A percentile compares a stretch with the other conserved stretches of the same genome.
These are phyloP conservation scores for Parathielavia hyrcaniae DNA, from an alignment of 495 filamentous ascomycete genomes.

Conservation along the genomic window DNA sequence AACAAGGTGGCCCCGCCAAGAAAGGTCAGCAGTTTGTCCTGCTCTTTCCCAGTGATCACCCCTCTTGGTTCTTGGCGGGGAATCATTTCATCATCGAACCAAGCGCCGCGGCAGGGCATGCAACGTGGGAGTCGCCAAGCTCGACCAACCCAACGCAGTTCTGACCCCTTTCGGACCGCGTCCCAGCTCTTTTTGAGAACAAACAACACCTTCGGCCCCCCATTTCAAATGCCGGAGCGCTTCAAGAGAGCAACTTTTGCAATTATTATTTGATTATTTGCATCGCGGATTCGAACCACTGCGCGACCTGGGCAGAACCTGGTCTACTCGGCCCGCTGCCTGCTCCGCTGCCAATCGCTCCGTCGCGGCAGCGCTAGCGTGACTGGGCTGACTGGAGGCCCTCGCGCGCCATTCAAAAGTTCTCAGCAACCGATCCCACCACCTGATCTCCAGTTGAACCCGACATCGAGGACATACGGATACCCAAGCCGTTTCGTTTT, in stretches of 20 bases:
- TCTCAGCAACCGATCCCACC: not conserved
- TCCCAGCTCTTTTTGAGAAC: slow-evolving; percentile 9
- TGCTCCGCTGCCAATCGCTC: slow-evolving; percentile 1
- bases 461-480: not conserved
- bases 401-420: not conserved
- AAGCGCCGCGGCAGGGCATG: slow-evolving; percentile 21
- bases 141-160: not conserved
- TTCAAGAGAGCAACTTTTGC: not conserved
- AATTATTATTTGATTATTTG: not conserved
- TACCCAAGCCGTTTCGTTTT: not conserved
- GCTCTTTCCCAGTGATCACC: not conserved
- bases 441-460: not conserved
- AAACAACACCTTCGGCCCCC: not conserved
- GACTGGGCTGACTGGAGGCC: not conserved
- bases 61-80: slow-evolving; percentile 12
- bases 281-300: not conserved
- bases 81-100: slow-evolving; percentile 32
- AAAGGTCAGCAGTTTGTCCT: not conserved
- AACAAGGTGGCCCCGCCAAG: not conserved
- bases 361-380: slow-evolving; percentile 1
- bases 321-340: not conserved
- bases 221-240: not conserved
- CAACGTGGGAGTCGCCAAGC: slow-evolving; percentile 31
- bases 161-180: slow-evolving; percentile 23
- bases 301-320: not conserved